Conservation (phyloP, 441 rosid species). For the Populus hybrid region DNA sequence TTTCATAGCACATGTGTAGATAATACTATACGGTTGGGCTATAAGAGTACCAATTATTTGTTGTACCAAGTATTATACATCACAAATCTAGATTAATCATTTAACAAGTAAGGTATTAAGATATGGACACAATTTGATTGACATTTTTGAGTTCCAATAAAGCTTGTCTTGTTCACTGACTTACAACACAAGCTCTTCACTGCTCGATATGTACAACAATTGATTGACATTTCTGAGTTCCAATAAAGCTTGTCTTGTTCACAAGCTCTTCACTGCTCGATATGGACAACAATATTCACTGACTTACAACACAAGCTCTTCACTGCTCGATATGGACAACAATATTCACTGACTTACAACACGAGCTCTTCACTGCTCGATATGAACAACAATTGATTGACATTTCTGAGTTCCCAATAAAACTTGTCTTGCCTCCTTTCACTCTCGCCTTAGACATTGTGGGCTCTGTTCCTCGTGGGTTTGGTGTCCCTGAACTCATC, state of each 20-base stretch:
- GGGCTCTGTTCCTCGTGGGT: conserved; percentile 90
- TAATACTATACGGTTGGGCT: too few species aligned
- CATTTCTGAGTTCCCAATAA: conserved; percentile 66
- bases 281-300: too few species aligned
- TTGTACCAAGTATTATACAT: too few species aligned
- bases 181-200: conserved; percentile 47
- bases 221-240: conserved; percentile 67
- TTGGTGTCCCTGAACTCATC: conserved; percentile 79
- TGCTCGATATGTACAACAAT: conserved; percentile 57
- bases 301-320: conserved; percentile 37
- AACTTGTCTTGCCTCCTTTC: conserved; percentile 71
- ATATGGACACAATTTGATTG: conserved; percentile 63
- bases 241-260: conserved; percentile 58
- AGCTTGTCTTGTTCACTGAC: conserved; percentile 60
- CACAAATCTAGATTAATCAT: too few species aligned
- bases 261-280: too few species aligned
- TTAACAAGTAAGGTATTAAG: background rate
- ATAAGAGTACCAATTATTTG: too few species aligned
- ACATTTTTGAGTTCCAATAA: conserved; percentile 69
- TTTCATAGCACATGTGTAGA: too few species aligned
- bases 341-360: conserved; percentile 31
- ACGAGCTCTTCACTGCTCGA: conserved; percentile 45
- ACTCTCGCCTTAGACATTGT: conserved; percentile 83
- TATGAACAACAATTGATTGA: conserved; percentile 67
- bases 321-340: too few species aligned